phyloP scores from a whole-genome alignment of 2,329 filamentous ascomycete species.

The Thelonectria discophora region DNA sequence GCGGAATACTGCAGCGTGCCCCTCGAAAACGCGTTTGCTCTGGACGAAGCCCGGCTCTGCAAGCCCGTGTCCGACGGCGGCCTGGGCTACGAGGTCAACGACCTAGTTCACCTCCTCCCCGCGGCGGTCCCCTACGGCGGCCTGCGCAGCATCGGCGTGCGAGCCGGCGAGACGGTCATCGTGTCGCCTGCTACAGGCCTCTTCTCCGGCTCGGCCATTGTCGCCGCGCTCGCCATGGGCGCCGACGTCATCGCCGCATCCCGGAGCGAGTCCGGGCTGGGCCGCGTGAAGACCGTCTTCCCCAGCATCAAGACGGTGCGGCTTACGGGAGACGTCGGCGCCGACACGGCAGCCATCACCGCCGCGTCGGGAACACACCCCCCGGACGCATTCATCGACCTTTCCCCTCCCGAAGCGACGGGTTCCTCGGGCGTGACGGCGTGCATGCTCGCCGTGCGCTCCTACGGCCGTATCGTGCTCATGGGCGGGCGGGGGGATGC shows the following conservation, averaged over 20 bases:
- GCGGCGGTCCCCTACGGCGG: slow-evolving; percentile 56
- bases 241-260: slow-evolving; percentile 62
- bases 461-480: slow-evolving; percentile 36
- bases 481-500: slow-evolving; percentile 45
- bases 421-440: slow-evolving; percentile 51
- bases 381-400: slow-evolving; percentile 56
- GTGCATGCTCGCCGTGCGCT: slow-evolving; percentile 48
- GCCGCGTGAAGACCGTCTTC: slow-evolving; percentile 40
- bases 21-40: slow-evolving; percentile 46
- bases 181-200: slow-evolving; percentile 59
- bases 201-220: slow-evolving; percentile 58
- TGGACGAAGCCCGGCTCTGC: slow-evolving; percentile 46
- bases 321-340: slow-evolving; percentile 51
- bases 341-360: slow-evolving; percentile 50
- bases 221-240: slow-evolving; percentile 59
- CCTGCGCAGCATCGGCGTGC: slow-evolving; percentile 52
- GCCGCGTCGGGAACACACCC: slow-evolving; percentile 38
- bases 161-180: slow-evolving; percentile 59
- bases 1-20: slow-evolving; percentile 45
- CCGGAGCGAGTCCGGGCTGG: slow-evolving; percentile 50
- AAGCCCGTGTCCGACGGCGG: slow-evolving; percentile 28
- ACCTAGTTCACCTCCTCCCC: slow-evolving; percentile 50
- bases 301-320: slow-evolving; percentile 49
- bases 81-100: slow-evolving; percentile 50
- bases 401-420: slow-evolving; percentile 51